Conservation (phyloP, 2,329 filamentous ascomycete species). For the Ophiostoma ips region DNA sequence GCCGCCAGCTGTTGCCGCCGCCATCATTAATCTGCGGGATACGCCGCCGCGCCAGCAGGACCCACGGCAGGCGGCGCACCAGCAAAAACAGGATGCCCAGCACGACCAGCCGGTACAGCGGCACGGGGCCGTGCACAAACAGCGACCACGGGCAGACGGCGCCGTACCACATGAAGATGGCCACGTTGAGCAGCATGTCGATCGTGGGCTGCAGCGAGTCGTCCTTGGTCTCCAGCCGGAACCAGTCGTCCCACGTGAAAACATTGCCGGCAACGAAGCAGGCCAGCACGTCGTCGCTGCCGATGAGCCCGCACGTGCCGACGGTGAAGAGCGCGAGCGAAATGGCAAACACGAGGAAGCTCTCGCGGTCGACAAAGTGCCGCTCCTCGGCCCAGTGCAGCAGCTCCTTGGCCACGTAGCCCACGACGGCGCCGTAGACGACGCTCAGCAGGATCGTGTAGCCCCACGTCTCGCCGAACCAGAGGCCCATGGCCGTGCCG, state of each 20-base stretch:
- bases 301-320: constrained; percentile 75
- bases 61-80: constrained; percentile 61
- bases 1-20: constrained; percentile 52
- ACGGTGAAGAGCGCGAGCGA: constrained; percentile 75
- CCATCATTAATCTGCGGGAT: constrained; percentile 79
- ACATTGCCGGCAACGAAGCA: constrained; percentile 86
- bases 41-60: constrained; percentile 57
- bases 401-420: constrained; percentile 68
- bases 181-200: constrained; percentile 84
- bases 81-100: constrained; percentile 66
- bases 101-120: constrained; percentile 57
- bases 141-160: constrained; percentile 68
- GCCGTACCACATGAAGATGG: constrained; percentile 84
- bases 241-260: constrained; percentile 93
- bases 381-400: constrained; percentile 73
- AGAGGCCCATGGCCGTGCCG: constrained; percentile 56
- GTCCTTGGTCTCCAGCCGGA: constrained; percentile 73
- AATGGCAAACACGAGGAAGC: constrained; percentile 76
- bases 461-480: constrained; percentile 75
- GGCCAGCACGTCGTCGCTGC: constrained; percentile 78
- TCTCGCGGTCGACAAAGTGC: constrained; percentile 74
- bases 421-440: constrained; percentile 61
- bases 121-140: constrained; percentile 52
- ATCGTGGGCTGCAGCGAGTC: constrained; percentile 90
- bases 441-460: constrained; percentile 73